Evolutionary conservation across 495 filamentous ascomycete species (phyloP), one percentile per base, ranked within the genome.

Genomic region (Podospora sp.): DNA sequence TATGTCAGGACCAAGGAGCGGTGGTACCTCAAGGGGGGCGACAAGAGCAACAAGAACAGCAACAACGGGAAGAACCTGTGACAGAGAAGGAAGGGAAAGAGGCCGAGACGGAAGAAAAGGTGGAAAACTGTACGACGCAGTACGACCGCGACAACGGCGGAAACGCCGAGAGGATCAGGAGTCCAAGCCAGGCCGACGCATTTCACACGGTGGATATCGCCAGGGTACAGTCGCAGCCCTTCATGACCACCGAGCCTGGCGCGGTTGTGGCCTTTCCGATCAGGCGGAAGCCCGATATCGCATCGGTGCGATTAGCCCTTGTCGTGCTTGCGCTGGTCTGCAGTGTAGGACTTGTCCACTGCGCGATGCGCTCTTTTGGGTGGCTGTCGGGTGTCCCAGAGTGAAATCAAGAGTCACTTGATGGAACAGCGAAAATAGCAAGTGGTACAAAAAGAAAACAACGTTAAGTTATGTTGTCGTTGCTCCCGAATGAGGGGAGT

Each of bases 141-240:
- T 46, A 46, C 40, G 40, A 46, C 5, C 11, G 14, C 40, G 14
- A 11, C 5, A 46, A 46, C 40, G 40, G 12, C 40, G 14, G 12
- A 4, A 14, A 46, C 40, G 29, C 29, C 4, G 4, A 8, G 29
- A 33, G 29, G 29, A 33, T 8, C 29, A 8, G 29, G 8, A 33
- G 29, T 33, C 29, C 29, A 33, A 33, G 29, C 4, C 29, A 33
- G 4, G 8, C 3, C 29, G 8, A 8, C 3, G 29, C 29, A 33
- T 46, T 46, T 14, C 40, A 46, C 40, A 18, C 66, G 58, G 27
- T 63, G 67, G 55, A 68, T 59, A 6, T 26, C 57, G 12, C 36
- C 33, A 12, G 59, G 21, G 22, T 52, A 65, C 26, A 21, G 27
- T 26, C 46, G 24, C 26, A 27, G 11, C n/a, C 18, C 6, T n/a